These are phyloP conservation scores for Paraphaeosphaeria minitans DNA, from an alignment of 2,329 filamentous ascomycete species.

Conservation along the genomic window DNA sequence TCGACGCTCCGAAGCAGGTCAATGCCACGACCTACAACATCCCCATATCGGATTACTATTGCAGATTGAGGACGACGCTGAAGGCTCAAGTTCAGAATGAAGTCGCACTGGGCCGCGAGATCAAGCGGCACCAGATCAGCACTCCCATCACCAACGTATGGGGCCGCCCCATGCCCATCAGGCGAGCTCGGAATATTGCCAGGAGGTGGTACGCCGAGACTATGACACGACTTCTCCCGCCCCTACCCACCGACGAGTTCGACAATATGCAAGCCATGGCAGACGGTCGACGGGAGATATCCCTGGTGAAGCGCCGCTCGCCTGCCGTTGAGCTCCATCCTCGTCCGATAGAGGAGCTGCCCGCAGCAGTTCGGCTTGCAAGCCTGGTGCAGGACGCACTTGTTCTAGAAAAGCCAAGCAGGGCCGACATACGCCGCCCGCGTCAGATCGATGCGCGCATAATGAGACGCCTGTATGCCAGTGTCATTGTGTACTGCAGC, in stretches of 20 bases:
- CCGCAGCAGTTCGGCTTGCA: constrained; percentile 13
- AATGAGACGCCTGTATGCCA: constrained; percentile 54
- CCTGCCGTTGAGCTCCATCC: constrained; percentile 9
- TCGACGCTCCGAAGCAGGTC: constrained; percentile 32
- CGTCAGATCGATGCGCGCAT: constrained; percentile 46
- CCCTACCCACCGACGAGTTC: constrained; percentile 54
- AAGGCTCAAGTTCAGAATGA: constrained; percentile 28
- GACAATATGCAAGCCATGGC: constrained; percentile 48
- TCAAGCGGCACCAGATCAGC: constrained; percentile 32
- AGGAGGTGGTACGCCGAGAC: constrained; percentile 51
- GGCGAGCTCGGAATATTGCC: constrained; percentile 51
- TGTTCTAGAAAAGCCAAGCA: constrained; percentile 32
- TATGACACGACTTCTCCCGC: constrained; percentile 51
- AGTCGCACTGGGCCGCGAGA: constrained; percentile 24
- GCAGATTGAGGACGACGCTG: constrained; percentile 36
- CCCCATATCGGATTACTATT: constrained; percentile 37
- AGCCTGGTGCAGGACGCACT: constrained; percentile 25
- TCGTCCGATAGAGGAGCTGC: not conserved
- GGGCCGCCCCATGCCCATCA: constrained; percentile 53
- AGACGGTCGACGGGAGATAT: constrained; percentile 36
- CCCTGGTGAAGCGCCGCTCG: constrained; percentile 29
- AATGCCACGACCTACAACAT: constrained; percentile 24
- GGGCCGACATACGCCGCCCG: constrained; percentile 24
- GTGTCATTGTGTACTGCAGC: constrained; percentile 50
- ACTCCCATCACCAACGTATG: constrained; percentile 54